Conservation (phyloP, 495 filamentous ascomycete species). For the Thermothielavioides terrestris region DNA sequence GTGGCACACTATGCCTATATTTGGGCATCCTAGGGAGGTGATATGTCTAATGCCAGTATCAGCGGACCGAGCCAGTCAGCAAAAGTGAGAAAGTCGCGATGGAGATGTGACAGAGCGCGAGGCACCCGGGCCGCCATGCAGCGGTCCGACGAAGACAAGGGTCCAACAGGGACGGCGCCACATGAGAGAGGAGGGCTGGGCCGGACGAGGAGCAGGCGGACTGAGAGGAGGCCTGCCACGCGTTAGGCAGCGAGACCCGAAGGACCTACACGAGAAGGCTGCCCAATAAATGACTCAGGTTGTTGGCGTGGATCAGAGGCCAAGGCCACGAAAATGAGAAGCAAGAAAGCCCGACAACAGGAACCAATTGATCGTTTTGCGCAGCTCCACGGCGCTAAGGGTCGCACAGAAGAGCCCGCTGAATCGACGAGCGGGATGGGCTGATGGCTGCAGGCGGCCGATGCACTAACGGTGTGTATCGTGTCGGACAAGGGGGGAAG, state of each 20-base stretch:
- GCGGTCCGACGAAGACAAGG: not conserved
- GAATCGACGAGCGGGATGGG: not conserved
- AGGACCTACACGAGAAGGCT: too few species aligned
- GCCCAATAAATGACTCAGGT: not conserved
- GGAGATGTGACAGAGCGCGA: not conserved
- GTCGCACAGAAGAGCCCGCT: not conserved
- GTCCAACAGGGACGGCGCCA: not conserved
- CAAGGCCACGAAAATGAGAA: not conserved
- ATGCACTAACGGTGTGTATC: too few species aligned
- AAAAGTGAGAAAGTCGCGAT: not conserved
- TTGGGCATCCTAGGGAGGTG: too few species aligned
- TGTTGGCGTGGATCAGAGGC: not conserved
- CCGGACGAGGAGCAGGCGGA: not conserved
- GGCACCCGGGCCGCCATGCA: not conserved
- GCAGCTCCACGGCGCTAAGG: too few species aligned
- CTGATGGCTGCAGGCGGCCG: too few species aligned
- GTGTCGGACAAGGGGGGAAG: too few species aligned
- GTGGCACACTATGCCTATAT: too few species aligned
- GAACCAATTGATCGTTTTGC: too few species aligned
- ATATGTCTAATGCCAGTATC: not conserved
- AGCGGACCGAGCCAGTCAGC: not conserved
- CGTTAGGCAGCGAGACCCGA: not conserved
- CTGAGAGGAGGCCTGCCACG: not conserved
- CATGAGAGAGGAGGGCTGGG: not conserved
- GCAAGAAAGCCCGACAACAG: too few species aligned